Evolutionary conservation across 2,329 filamentous ascomycete genomes (phyloP), one percentile per base, ranked within the genome.

Genomic region (Apiospora saccharicola): DNA sequence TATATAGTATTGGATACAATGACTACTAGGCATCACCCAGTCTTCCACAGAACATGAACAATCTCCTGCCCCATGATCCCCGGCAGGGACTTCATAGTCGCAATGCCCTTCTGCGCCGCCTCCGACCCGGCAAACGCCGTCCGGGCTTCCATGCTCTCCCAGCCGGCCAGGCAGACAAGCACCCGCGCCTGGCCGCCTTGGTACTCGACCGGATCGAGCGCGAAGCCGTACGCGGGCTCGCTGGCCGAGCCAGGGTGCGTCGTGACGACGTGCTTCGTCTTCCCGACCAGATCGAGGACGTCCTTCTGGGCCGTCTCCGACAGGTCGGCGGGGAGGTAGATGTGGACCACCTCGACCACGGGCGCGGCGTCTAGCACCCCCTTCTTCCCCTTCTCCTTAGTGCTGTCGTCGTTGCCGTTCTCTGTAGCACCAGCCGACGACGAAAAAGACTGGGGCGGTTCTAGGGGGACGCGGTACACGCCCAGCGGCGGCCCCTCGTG

Each of bases 391-490:
- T 41, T 41, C 26, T 30, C 26, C 26, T 30, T 30, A 4, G 26
- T 30, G 26, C 26, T 30, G 26, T 30, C 26, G 26, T 30, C 26
- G 26, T 30, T 41, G 22, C 26, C 64, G 68, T 71, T 71, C 22
- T 75, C 68, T 1, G 76, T 70, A 2, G 70, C 74, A 72, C 26
- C 26, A 30, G 26, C 26, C 26, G 26, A 30, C 26, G 26, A 30
- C 26, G 44, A 74, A 61, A 5, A 76, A 71, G 5, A 71, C 73
- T 0, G 61, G 22, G 19, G 75, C 19, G 77, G 73, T 13, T 46
- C n/a, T n/a, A 79, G 71, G 16, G 53, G 22, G 19, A 74, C 74
- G 72, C 79, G 78, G 71, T 74, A 77, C 10, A 74, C 71, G 14
- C 68, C 41, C 14, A 41, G 53, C 14, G 68, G 64, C 1, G 16